Base-by-base conservation (phyloP, 345 rosid genomes). In the Camelina laxa region DNA sequence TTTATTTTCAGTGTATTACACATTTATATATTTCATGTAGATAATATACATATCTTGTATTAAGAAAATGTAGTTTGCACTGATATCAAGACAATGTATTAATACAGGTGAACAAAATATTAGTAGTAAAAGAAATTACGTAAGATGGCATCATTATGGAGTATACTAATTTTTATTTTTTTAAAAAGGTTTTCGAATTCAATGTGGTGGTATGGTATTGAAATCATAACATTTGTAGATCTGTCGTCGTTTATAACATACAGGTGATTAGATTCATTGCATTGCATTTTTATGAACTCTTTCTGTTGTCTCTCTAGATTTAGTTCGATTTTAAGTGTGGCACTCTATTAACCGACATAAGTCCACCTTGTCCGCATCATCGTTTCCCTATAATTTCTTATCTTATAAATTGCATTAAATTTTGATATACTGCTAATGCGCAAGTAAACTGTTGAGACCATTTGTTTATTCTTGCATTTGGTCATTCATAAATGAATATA, bases 331-430 rank as follows among this genome's bases (percentile, higher is more conserved):
- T 49, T 27, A 59, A 30, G 12, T 27, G 47, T 67, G 45, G 15
- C 56, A 53, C 53, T 67, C 50, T 50, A 20, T 60, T 19, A 50
- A 60, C 73, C 69, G 69, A 75, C 74, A 75, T 27, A 42, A 51
- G 48, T 60, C 63, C 79, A 51, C 45, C 47, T 75, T 67, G 69
- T 67, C 74, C 63, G 74, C 79, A 68, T 67, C 79, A 68, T 67
- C 62, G 54, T 21, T 39, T 27, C 20, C 42, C 19, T 15, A 20
- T 21, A 20, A 5, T 73, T 33, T 49, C 9, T 54, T 10, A 31
- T 65, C 58, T 65, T 65, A 24, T 8, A 36, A 24, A 36, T 8
- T 6, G 10, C 9, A 48, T 36, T n/a, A 7, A 5, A 8, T 21
- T 22, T 45, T 14, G 36, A 45, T 47, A 17, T 21, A 39, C 31